Evolutionary conservation across 768 basidiomycete species (phyloP).

Genomic region (Mrakia gelida): DNA sequence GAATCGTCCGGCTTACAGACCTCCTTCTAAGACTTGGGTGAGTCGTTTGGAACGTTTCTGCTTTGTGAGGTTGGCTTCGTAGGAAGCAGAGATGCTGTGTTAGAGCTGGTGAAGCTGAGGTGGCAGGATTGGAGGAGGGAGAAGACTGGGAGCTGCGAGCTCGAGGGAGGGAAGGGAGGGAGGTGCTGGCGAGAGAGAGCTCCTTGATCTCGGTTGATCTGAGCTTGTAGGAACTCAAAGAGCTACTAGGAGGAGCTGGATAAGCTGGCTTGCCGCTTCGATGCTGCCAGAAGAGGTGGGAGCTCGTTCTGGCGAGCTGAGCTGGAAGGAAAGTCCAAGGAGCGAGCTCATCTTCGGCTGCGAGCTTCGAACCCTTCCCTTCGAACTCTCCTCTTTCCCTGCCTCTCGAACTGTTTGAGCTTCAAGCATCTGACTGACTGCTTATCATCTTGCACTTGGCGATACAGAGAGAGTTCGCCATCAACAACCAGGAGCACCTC

Average conservation of each 20-base stretch:
- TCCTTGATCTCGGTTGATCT: neutral
- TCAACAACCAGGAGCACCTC: constrained; percentile 43
- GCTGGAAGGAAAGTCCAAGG: neutral
- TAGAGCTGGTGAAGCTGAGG: neutral
- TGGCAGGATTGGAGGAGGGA: neutral
- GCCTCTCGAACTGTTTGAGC: too few species aligned
- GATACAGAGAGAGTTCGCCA: constrained; percentile 38
- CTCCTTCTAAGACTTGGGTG: constrained; percentile 31
- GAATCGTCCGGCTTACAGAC: constrained; percentile 27
- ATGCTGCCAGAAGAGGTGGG: neutral
- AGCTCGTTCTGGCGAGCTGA: neutral
- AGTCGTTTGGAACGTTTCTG: neutral
- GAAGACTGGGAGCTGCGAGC: neutral
- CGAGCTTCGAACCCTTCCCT: neutral
- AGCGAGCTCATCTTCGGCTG: neutral
- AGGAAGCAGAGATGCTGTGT: neutral
- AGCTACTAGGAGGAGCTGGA: neutral
- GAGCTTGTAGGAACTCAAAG: neutral
- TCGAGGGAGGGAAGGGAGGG: neutral
- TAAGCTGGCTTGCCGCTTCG: neutral
- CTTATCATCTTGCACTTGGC: too few species aligned
- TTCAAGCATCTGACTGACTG: neutral
- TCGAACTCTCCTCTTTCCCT: neutral
- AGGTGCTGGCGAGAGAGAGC: neutral
- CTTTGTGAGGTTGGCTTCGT: neutral